These are phyloP conservation scores for Zangia roseola DNA, from an alignment of 768 basidiomycete species.

Conservation along the genomic window DNA sequence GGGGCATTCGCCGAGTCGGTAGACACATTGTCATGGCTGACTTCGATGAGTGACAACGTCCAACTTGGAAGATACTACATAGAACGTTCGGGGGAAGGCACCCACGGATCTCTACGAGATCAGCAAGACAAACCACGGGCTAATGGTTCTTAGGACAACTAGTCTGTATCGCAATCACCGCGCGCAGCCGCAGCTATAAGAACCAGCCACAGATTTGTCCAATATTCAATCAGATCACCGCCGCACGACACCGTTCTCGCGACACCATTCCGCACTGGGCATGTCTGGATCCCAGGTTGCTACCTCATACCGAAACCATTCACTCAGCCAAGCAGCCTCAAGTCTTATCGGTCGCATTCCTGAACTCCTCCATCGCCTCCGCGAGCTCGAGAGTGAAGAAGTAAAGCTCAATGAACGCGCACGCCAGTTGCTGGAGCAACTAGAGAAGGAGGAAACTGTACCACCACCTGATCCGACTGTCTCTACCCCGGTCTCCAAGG, in stretches of 20 bases:
- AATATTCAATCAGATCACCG: neutral
- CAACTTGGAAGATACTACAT: too few species aligned
- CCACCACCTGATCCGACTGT: neutral
- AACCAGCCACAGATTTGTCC: neutral
- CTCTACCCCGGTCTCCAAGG: slow-evolving; percentile 3
- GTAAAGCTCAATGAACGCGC: slow-evolving; percentile 16
- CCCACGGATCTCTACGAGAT: too few species aligned
- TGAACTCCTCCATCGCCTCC: slow-evolving; percentile 19
- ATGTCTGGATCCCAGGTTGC: slow-evolving; percentile 10
- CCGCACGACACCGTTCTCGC: neutral
- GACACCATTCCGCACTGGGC: neutral
- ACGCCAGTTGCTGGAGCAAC: slow-evolving; percentile 9
- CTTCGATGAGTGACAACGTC: too few species aligned
- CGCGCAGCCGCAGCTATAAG: slow-evolving; percentile 11
- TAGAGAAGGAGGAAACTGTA: too few species aligned
- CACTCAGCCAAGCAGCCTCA: slow-evolving; percentile 14
- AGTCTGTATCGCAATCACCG: slow-evolving; percentile 17
- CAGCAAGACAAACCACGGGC: too few species aligned
- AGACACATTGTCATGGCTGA: slow-evolving; percentile 2
- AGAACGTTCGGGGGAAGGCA: too few species aligned
- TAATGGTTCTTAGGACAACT: neutral
- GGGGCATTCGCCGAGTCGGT: neutral
- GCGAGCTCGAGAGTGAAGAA: slow-evolving; percentile 23
- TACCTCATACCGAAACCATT: neutral
- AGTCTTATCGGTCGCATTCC: slow-evolving; percentile 14